Conservation (phyloP, 306 rosid species). For the Cicer chorassanicum region DNA sequence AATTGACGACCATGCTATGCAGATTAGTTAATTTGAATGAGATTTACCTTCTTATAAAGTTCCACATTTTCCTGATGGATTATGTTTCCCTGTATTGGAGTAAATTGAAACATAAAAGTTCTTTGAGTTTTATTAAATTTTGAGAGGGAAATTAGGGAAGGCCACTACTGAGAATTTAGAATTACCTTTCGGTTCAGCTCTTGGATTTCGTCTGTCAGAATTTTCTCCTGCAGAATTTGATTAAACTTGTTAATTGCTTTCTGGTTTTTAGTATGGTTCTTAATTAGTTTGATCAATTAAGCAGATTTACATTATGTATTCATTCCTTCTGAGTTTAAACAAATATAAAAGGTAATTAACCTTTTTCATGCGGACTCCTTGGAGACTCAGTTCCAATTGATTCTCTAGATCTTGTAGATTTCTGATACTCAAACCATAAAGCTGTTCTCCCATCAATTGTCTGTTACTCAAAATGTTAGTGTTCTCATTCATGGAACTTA, state of each 20-base stretch:
- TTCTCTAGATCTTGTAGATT: conserved; percentile 70
- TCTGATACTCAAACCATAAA: conserved; percentile 58
- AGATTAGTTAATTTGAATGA: conserved; percentile 31
- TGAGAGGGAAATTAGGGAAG: conserved; percentile 14
- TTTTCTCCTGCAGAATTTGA: conserved; percentile 59
- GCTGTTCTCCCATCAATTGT: conserved; percentile 71
- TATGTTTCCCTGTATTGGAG: conserved; percentile 45
- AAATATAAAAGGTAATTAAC: conserved; percentile 44
- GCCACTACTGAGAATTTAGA: neutral
- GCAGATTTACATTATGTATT: neutral
- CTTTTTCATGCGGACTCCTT: conserved; percentile 68
- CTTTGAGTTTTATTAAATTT: conserved; percentile 14
- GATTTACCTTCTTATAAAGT: conserved; percentile 59
- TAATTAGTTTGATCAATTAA: conserved; percentile 26
- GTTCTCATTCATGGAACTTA: neutral
- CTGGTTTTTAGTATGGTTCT: neutral
- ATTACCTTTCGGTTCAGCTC: conserved; percentile 56
- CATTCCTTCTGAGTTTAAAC: neutral
- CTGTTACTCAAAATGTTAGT: conserved; percentile 51
- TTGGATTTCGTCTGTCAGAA: conserved; percentile 56
- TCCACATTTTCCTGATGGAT: conserved; percentile 59
- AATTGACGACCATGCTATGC: too few species aligned
- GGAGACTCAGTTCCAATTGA: conserved; percentile 67
- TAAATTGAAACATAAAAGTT: neutral
- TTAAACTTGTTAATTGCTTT: conserved; percentile 39